Evolutionary conservation across 371 early-diverging fungal genomes (phyloP).

Genomic region (Haplosporangium sp.): DNA sequence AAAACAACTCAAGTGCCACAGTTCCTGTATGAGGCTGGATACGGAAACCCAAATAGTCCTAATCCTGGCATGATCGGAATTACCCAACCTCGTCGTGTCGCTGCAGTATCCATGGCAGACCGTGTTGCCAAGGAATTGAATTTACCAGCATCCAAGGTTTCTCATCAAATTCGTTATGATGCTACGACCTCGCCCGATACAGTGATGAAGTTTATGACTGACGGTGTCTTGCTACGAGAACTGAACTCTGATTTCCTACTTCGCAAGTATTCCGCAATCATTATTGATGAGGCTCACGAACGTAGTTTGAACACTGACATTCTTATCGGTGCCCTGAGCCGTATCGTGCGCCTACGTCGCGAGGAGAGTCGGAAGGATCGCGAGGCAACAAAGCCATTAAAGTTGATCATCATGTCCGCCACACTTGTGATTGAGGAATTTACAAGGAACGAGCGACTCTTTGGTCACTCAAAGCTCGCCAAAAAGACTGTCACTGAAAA

Average conservation of each 20-base stretch:
- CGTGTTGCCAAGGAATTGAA: slow-evolving; percentile 95
- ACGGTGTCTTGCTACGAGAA: slow-evolving; percentile 98
- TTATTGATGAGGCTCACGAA: slow-evolving; percentile 99
- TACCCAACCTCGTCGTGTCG: slow-evolving; percentile 99
- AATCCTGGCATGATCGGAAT: slow-evolving; percentile 95
- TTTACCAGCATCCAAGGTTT: slow-evolving; percentile 66
- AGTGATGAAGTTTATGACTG: slow-evolving; percentile 98
- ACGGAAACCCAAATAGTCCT: slow-evolving; percentile 81
- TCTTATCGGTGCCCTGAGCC: slow-evolving; percentile 91
- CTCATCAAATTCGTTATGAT: slow-evolving; percentile 95
- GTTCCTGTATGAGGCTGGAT: slow-evolving; percentile 98
- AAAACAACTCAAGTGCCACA: slow-evolving; percentile 99
- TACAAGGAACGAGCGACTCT: slow-evolving; percentile 84
- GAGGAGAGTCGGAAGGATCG: slow-evolving; percentile 68
- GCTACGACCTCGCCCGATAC: slow-evolving; percentile 80
- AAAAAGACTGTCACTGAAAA: slow-evolving; percentile 14
- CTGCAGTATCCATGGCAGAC: slow-evolving; percentile 97
- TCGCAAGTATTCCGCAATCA: slow-evolving; percentile 92
- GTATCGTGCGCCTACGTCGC: slow-evolving; percentile 52
- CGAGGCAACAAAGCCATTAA: slow-evolving; percentile 81
- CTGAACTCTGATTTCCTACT: slow-evolving; percentile 90
- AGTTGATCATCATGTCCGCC: slow-evolving; percentile 99
- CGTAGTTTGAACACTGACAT: slow-evolving; percentile 98
- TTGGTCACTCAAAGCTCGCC: slow-evolving; percentile 51
- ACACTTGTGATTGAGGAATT: slow-evolving; percentile 96